Evolutionary conservation across 495 filamentous ascomycete genomes (phyloP).

Genomic region (Neurospora pannonica): DNA sequence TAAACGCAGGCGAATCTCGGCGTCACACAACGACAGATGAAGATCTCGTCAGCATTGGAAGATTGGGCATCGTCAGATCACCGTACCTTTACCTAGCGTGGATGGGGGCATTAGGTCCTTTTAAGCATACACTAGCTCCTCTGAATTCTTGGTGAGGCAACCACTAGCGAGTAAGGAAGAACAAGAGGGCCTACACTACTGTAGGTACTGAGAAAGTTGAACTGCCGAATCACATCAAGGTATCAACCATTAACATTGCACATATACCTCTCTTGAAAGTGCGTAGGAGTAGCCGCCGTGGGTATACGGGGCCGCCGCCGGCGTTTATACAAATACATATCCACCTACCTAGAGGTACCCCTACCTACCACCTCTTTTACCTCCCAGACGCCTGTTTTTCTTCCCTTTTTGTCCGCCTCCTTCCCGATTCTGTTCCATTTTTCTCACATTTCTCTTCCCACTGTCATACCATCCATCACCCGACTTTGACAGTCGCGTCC

Average conservation of each 20-base stretch:
- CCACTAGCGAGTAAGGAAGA: background rate
- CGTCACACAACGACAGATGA: background rate
- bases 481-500: background rate
- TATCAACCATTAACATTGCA: background rate
- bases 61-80: background rate
- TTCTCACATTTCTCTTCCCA: background rate
- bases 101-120: background rate
- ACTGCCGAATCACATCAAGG: background rate
- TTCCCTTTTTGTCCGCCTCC: background rate
- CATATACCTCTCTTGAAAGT: background rate
- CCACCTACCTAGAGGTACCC: background rate
- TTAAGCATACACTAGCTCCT: background rate
- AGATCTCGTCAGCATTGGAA: background rate
- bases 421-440: background rate
- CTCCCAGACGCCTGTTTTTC: background rate
- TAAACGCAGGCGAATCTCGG: background rate
- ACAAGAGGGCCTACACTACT: background rate
- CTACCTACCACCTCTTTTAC: background rate
- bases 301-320: too few relatives aligned
- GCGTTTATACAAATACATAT: background rate
- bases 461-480: background rate
- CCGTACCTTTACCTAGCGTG: background rate
- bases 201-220: background rate
- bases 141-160: background rate
- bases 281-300: background rate